These are phyloP conservation scores for Auxenochlorella pyrenoidosa DNA, from an alignment of 139 green algal genomes.

Conservation along the genomic window DNA sequence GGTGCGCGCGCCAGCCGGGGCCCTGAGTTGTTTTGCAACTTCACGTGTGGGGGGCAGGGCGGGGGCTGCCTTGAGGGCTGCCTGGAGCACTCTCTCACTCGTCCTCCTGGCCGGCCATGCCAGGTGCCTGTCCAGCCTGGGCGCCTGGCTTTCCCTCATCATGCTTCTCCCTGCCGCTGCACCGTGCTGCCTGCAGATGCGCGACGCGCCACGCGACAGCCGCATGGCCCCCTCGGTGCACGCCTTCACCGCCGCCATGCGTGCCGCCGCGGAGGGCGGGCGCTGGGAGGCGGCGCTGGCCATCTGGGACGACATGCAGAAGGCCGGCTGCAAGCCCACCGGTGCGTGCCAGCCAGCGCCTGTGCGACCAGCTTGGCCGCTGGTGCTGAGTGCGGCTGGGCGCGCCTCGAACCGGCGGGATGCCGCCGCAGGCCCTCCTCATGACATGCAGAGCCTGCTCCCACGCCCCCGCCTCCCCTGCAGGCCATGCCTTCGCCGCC, in stretches of 20 bases:
- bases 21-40: not conserved
- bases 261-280: constrained; percentile 81
- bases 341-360: constrained; percentile 33
- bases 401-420: no score
- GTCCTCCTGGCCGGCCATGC: no score
- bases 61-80: not conserved
- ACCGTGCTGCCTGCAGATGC: constrained; percentile 52
- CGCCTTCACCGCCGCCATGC: constrained; percentile 89
- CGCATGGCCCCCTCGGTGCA: constrained; percentile 81
- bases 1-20: not conserved
- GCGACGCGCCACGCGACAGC: constrained; percentile 43
- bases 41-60: no score
- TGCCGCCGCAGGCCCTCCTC: no score
- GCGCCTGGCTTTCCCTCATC: not conserved
- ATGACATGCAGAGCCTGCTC: not conserved
- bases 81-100: no score
- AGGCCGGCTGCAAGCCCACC: constrained; percentile 61
- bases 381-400: not conserved
- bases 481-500: constrained; percentile 83
- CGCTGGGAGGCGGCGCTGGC: constrained; percentile 69
- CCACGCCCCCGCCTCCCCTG: not conserved
- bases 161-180: not conserved
- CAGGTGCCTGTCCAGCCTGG: no score
- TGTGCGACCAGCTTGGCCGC: no score
- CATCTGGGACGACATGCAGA: constrained; percentile 87